Evolutionary conservation across 1,284 basidiomycete species (phyloP).

Genomic region (Cutaneotrichosporon cutaneum): DNA sequence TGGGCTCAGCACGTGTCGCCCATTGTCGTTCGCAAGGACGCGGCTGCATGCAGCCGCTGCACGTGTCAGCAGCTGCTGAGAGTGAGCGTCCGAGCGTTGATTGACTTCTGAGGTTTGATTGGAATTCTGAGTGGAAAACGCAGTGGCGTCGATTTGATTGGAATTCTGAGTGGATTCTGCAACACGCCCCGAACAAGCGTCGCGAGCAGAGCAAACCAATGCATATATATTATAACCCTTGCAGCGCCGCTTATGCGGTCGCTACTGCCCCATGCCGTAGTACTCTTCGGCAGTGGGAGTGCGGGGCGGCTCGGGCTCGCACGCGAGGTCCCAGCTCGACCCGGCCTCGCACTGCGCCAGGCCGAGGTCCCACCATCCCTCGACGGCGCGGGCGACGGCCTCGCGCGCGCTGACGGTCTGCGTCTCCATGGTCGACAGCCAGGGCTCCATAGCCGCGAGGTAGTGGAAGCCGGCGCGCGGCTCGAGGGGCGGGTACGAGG

Average conservation of each 20-base stretch:
- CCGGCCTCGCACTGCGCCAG: constrained; percentile 44
- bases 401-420: constrained; percentile 81
- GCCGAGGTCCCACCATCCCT: constrained; percentile 60
- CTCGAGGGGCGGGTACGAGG: constrained; percentile 69
- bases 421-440: constrained; percentile 75
- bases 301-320: constrained; percentile 17
- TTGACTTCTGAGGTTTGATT: neutral
- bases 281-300: neutral
- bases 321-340: constrained; percentile 48
- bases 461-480: constrained; percentile 77
- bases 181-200: no score
- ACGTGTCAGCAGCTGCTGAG: neutral
- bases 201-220: neutral
- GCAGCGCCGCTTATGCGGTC: neutral
- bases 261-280: neutral
- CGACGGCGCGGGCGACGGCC: constrained; percentile 70
- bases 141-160: neutral
- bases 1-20: no score
- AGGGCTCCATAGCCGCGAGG: constrained; percentile 84
- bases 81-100: neutral
- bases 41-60: no score
- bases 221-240: neutral
- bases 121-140: neutral
- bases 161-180: constrained; percentile 2
- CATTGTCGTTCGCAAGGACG: neutral